These are phyloP conservation scores for Parmales sp. DNA, from an alignment of 108 stramenopile genomes.

Conservation along the genomic window DNA sequence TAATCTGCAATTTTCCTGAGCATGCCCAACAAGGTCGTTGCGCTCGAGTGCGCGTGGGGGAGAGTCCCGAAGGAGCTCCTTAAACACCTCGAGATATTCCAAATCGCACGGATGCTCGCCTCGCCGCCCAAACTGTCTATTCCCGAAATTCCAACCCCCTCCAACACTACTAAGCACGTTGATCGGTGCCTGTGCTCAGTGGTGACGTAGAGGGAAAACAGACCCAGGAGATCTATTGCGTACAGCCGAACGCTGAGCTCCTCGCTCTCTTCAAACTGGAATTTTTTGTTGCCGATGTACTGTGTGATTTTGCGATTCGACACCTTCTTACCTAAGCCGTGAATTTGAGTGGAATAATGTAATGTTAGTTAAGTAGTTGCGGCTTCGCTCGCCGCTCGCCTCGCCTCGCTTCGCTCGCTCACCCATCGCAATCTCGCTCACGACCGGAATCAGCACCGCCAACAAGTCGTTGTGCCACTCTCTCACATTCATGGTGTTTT, in stretches of 20 bases:
- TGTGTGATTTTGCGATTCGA: neutral
- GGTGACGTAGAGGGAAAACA: neutral
- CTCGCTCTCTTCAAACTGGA: too few species aligned
- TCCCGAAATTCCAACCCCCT: neutral
- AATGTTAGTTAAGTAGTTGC: too few species aligned
- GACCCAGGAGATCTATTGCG: too few species aligned
- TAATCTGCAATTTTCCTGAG: neutral
- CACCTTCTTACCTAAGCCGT: neutral
- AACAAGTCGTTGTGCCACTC: too few species aligned
- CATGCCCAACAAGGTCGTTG: neutral
- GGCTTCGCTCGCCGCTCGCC: too few species aligned
- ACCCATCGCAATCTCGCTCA: too few species aligned
- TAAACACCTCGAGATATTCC: neutral
- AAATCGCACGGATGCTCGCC: neutral
- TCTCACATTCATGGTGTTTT: too few species aligned
- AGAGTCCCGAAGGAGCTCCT: neutral
- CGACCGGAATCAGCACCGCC: too few species aligned
- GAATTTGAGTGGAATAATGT: too few species aligned
- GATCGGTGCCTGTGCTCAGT: neutral
- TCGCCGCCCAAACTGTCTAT: neutral
- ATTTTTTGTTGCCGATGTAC: too few species aligned
- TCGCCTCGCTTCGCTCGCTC: too few species aligned
- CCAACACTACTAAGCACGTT: neutral
- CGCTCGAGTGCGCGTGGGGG: constrained; percentile 5
- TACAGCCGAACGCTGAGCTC: too few species aligned